Percentiles rank a stretch among this genome's conserved stretches.
Evolutionary conservation across 202 grass and related monocot genomes (phyloP).

Genomic region (Dendrocalamus latiflorus): DNA sequence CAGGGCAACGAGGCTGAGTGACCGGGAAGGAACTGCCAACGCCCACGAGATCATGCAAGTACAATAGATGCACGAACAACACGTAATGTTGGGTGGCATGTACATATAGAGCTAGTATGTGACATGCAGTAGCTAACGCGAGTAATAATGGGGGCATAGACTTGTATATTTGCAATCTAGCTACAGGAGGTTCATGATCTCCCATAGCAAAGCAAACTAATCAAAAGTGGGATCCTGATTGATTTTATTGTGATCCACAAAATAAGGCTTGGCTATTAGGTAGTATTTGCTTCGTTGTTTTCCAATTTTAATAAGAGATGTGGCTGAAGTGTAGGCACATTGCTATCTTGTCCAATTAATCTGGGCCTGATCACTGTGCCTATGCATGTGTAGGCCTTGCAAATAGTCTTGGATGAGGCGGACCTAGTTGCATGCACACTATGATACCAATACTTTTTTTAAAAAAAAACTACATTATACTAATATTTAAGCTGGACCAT

Average conservation of each 20-base stretch:
- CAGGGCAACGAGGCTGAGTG: background rate
- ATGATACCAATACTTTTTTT: background rate
- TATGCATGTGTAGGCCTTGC: background rate
- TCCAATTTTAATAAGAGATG: background rate
- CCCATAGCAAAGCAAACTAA: background rate
- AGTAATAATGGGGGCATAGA: background rate
- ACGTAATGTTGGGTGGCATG: no score
- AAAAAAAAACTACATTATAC: background rate
- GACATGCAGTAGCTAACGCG: no score
- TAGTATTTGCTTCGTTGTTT: background rate
- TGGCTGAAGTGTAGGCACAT: background rate
- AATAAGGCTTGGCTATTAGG: background rate
- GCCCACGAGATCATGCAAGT: background rate
- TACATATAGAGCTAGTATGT: no score
- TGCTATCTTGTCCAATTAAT: background rate
- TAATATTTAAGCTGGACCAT: no score
- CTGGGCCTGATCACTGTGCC: background rate
- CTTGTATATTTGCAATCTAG: background rate
- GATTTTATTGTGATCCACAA: background rate
- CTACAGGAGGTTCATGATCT: background rate
- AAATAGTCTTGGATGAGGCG: background rate
- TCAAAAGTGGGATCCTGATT: background rate
- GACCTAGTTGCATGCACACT: background rate
- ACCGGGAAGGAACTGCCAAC: constrained; percentile 30
- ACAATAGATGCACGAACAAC: no score